Base-by-base conservation (phyloP, 2,329 filamentous ascomycete species). In the Bipolaris sorokiniana region DNA sequence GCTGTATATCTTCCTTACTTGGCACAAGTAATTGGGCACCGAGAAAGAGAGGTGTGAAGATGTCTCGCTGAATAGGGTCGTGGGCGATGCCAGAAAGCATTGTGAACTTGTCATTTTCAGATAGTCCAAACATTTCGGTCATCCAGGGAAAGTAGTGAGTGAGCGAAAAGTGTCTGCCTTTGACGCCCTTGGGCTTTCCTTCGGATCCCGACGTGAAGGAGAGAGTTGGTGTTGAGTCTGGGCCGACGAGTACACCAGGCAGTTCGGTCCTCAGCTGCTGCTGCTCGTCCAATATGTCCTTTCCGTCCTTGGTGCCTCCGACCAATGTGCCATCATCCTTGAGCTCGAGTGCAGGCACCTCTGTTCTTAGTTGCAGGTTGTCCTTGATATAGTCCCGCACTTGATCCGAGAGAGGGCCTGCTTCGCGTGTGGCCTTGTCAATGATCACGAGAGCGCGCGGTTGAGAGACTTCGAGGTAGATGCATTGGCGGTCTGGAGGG, bases 111-210 rank as follows among this genome's bases (percentile, higher is more conserved):
- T 88, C 88, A 40, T 91, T 83, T 7, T 87, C 82, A 0, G 86
- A 88, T 46, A 96, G 82, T 47, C 86, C 82, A 75, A 98, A 98
- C 2, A 82, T 86, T 77, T 95, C 80, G 0, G 91, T 87, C 94
- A 98, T 98, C 93, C 92, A 98, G 18, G 88, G 87, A 72, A 94
- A 96, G 79, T 97, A 98, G 68, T 90, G 88, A 1, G 92, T 86
- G 59, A 98, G 80, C 48, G 87, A 90, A 79, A 90, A 98, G 77
- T 98, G 94, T 13, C 94, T 85, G 1, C 94, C 93, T 54, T 88
- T 84, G 11, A 98, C 94, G 65, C 92, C 92, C 81, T 96, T 97
- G 33, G 92, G 92, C 63, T 85, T 82, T 44, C 90, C 91, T 78
- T 96, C 91, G 1, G 83, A 86, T 4, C 92, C 92, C 26, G 80